phyloP scores from a whole-genome alignment of 192 early-diverging fungal species.

The Coemansia sp. region DNA sequence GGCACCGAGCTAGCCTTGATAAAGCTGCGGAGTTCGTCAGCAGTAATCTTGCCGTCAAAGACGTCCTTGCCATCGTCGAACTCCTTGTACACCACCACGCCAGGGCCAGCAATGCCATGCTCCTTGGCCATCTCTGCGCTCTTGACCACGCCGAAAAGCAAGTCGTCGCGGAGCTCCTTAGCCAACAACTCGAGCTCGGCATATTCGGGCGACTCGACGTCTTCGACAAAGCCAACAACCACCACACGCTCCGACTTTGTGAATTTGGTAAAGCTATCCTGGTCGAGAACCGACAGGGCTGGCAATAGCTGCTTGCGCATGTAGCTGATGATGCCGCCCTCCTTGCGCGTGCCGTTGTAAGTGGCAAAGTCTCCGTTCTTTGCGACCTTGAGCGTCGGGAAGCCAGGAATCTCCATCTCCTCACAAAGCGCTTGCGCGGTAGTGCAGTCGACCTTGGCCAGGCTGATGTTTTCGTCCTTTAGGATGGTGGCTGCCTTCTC shows the following conservation, averaged over 20 bases:
- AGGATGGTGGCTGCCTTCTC: slow-evolving; percentile 87
- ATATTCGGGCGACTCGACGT: slow-evolving; percentile 63
- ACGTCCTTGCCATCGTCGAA: slow-evolving; percentile 86
- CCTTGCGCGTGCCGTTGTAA: slow-evolving; percentile 88
- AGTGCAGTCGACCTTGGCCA: slow-evolving; percentile 98
- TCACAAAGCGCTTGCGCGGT: slow-evolving; percentile 80
- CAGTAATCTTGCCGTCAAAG: slow-evolving; percentile 63
- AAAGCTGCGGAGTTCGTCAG: slow-evolving; percentile 62
- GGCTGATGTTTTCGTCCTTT: slow-evolving; percentile 67
- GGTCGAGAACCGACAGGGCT: slow-evolving; percentile 67
- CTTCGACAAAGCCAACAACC: slow-evolving; percentile 78
- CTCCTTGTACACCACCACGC: slow-evolving; percentile 83
- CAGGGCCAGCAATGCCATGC: slow-evolving; percentile 59
- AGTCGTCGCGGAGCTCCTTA: slow-evolving; percentile 82
- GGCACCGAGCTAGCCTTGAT: slow-evolving; percentile 82
- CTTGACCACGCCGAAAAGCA: slow-evolving; percentile 75
- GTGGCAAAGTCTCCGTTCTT: slow-evolving; percentile 64
- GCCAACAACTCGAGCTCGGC: slow-evolving; percentile 67
- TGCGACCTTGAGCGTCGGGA: slow-evolving; percentile 94
- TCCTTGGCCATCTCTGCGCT: slow-evolving; percentile 61
- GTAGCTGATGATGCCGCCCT: slow-evolving; percentile 82
- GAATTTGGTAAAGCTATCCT: slow-evolving; percentile 74
- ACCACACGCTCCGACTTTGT: slow-evolving; percentile 84
- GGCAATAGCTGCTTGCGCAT: slow-evolving; percentile 94
- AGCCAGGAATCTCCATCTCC: slow-evolving; percentile 79